Evolutionary conservation across 495 filamentous ascomycete species (phyloP).

Genomic region (Podospora pseudocomata): DNA sequence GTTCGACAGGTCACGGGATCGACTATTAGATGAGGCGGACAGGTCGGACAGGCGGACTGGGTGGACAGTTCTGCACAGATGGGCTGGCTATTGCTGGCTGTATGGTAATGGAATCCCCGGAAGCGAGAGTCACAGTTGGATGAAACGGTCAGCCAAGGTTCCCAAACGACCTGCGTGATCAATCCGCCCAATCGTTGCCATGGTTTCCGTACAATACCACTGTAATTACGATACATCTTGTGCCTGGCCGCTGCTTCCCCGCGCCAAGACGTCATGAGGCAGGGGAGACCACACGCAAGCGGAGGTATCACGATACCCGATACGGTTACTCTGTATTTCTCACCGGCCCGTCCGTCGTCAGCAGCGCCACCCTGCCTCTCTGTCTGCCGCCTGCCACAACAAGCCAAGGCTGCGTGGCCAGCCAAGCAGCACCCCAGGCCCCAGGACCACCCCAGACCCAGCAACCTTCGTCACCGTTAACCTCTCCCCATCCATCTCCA

Average conservation of each 20-base stretch:
- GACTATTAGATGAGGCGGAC: conserved; percentile 3
- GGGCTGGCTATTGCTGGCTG: neutral
- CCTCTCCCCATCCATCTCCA: neutral
- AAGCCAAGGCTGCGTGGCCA: conserved; percentile 12
- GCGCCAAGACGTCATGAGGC: neutral
- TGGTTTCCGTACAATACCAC: neutral
- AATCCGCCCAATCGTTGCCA: neutral
- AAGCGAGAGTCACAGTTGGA: neutral
- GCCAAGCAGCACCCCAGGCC: conserved; percentile 1
- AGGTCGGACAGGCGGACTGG: neutral
- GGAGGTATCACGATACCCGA: conserved; percentile 1
- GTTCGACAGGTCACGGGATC: neutral
- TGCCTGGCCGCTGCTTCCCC: neutral
- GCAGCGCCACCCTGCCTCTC: neutral
- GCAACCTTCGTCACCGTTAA: neutral
- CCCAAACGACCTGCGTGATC: neutral
- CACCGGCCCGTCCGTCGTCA: neutral
- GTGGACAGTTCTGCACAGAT: neutral
- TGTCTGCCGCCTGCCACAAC: neutral
- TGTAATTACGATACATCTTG: neutral
- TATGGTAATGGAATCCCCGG: neutral
- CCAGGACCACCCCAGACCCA: no score
- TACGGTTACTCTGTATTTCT: neutral
- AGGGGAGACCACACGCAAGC: neutral
- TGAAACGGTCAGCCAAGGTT: neutral